Percentiles rank a stretch among this genome's conserved stretches.
Evolutionary conservation across 2,329 filamentous ascomycete genomes (phyloP).

Genomic region (Chaetomiaceae sp.): DNA sequence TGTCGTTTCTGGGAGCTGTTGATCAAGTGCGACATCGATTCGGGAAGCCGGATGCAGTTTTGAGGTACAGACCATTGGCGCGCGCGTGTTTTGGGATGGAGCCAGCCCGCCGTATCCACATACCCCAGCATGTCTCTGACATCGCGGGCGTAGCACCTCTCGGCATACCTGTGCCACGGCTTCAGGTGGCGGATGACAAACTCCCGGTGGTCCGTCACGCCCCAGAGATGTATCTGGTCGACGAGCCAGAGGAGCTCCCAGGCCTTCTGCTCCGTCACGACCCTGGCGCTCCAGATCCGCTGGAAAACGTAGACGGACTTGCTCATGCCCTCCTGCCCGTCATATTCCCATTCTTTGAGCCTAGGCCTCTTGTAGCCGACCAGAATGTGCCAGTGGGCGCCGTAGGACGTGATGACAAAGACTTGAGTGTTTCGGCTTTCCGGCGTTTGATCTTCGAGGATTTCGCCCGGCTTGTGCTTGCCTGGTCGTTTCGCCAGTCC

Average conservation of each 20-base stretch:
- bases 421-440: constrained; percentile 2
- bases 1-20: background rate
- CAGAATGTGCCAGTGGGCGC: constrained; percentile 3
- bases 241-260: constrained; percentile 1
- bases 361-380: background rate
- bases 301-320: constrained; percentile 1
- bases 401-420: constrained; percentile 3
- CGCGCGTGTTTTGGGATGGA: background rate
- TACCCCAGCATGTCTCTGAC: background rate
- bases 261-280: background rate
- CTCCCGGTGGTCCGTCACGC: constrained; percentile 1
- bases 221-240: constrained; percentile 5
- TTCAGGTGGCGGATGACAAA: constrained; percentile 5
- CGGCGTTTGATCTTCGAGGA: background rate
- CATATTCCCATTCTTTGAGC: background rate
- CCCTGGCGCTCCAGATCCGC: constrained; percentile 1
- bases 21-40: background rate
- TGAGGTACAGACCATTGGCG: background rate
- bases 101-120: background rate
- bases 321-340: constrained; percentile 1
- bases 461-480: background rate
- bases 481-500: background rate
- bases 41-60: background rate
- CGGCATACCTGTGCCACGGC: constrained; percentile 1
- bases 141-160: constrained; percentile 1